Base-by-base conservation (phyloP, 768 basidiomycete genomes). In the Termitomyces sp. region DNA sequence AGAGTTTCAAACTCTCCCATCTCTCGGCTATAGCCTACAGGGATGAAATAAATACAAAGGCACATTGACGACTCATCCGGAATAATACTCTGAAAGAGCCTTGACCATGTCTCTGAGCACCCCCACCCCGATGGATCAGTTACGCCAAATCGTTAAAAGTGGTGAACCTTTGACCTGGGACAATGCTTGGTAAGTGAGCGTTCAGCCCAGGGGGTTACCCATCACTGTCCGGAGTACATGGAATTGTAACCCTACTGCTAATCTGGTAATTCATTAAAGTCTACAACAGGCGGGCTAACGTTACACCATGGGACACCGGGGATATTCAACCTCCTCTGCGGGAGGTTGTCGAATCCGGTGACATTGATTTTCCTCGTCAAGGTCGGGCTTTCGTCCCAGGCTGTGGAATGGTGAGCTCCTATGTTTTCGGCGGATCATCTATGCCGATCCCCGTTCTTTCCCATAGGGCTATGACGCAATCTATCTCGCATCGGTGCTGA, bases 241-340 rank as follows among this genome's bases (percentile, higher is more conserved):
- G n/a, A n/a, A n/a, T n/a, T n/a, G n/a, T n/a, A n/a, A n/a, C n/a
- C n/a, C n/a, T n/a, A n/a, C 5, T 18, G 13, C 22, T 20, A 4
- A 40, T 45, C 22, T 43, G 5, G 27, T 22, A 12, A 14, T 36
- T 20, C 16, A 24, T 14, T 12, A n/a, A 44, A 18, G 18, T 45
- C 18, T 50, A 10, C 20, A 24, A 20, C 59, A 82, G 84, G 83
- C 71, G 80, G 64, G 62, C 68, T 0, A 72, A 74, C 0, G 55
- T 82, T 1, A 87, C 84, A 0, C 88, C 88, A 1, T 90, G 88
- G 87, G 87, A 89, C 61, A 65, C 67, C 5, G 80, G 84, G 5
- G 66, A 71, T 3, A 63, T 73, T 4, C 86, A 88, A 60, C 85
- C 82, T 7, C 76, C 85, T 0, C 70, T 88, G 58, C 69, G 67